A percentile compares a stretch with the other conserved stretches of the same genome.
Conservation (phyloP, 1,284 basidiomycete genomes). For the Ustilago tritici region DNA sequence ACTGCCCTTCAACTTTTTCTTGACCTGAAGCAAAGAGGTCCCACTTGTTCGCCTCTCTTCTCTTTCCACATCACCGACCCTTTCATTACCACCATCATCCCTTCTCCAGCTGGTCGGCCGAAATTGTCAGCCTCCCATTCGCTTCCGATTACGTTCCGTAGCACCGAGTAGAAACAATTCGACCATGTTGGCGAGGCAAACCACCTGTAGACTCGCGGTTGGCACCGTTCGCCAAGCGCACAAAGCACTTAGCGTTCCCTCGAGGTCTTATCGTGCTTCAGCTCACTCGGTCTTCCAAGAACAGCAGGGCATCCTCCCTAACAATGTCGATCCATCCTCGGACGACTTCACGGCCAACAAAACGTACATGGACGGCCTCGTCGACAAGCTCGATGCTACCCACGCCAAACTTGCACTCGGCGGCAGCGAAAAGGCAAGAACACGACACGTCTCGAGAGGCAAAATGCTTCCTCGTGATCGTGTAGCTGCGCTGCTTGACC, state of each 20-base stretch:
- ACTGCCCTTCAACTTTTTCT: background rate
- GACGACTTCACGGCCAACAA: slow-evolving; percentile 58
- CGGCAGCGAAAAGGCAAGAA: slow-evolving; percentile 76
- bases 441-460: slow-evolving; percentile 81
- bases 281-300: slow-evolving; percentile 42
- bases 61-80: no score
- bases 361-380: slow-evolving; percentile 55
- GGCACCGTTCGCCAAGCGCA: slow-evolving; percentile 23
- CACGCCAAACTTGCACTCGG: slow-evolving; percentile 68
- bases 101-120: background rate
- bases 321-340: slow-evolving; percentile 53
- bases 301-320: slow-evolving; percentile 54
- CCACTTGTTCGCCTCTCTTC: background rate
- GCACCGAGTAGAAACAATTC: background rate
- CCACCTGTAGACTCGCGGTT: slow-evolving; percentile 5
- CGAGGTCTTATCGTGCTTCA: slow-evolving; percentile 29
- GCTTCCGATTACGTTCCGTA: background rate
- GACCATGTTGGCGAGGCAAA: slow-evolving; percentile 26
- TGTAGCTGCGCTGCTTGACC: slow-evolving; percentile 81
- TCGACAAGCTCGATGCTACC: slow-evolving; percentile 51
- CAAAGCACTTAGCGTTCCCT: slow-evolving; percentile 6
- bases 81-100: background rate
- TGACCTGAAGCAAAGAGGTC: background rate
- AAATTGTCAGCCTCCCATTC: background rate
- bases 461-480: slow-evolving; percentile 85